Evolutionary conservation across 2,329 filamentous ascomycete species (phyloP).

Genomic region (Alternaria rosae): DNA sequence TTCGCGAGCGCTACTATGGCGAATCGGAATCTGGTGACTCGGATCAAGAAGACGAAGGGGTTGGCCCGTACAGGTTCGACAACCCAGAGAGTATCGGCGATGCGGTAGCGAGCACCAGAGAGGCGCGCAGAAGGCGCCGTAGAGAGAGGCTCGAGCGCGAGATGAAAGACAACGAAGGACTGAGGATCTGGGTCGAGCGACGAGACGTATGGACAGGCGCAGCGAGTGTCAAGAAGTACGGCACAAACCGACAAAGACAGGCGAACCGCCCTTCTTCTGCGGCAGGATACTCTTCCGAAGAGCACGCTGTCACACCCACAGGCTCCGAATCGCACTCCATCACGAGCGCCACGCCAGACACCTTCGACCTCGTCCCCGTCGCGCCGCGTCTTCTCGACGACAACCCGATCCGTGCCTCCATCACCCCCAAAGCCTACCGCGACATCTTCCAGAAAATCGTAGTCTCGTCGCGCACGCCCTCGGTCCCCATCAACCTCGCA

Average conservation of each 20-base stretch:
- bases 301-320: constrained; percentile 11
- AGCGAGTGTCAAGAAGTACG: constrained; percentile 53
- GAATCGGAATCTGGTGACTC: constrained; percentile 37
- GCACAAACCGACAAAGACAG: constrained; percentile 14
- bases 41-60: constrained; percentile 34
- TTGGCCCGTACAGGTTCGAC: constrained; percentile 53
- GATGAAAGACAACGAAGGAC: constrained; percentile 76
- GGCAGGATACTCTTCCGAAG: constrained; percentile 16
- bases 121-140: constrained; percentile 49
- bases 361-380: constrained; percentile 68
- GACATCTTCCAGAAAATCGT: constrained; percentile 92
- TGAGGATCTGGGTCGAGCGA: constrained; percentile 79
- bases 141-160: constrained; percentile 50
- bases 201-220: constrained; percentile 89
- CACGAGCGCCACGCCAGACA: constrained; percentile 14
- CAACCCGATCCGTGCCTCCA: constrained; percentile 79
- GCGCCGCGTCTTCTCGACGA: constrained; percentile 74
- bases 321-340: constrained; percentile 14
- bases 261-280: constrained; percentile 4
- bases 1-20: constrained; percentile 56
- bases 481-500: constrained; percentile 84
- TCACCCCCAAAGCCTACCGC: constrained; percentile 75
- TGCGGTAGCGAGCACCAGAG: constrained; percentile 41
- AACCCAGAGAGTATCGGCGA: constrained; percentile 54
- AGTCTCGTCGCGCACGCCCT: constrained; percentile 78